Evolutionary conservation across 2,329 filamentous ascomycete genomes (phyloP), one percentile per base, ranked within the genome.

Genomic region (Sclerotinia borealis): DNA sequence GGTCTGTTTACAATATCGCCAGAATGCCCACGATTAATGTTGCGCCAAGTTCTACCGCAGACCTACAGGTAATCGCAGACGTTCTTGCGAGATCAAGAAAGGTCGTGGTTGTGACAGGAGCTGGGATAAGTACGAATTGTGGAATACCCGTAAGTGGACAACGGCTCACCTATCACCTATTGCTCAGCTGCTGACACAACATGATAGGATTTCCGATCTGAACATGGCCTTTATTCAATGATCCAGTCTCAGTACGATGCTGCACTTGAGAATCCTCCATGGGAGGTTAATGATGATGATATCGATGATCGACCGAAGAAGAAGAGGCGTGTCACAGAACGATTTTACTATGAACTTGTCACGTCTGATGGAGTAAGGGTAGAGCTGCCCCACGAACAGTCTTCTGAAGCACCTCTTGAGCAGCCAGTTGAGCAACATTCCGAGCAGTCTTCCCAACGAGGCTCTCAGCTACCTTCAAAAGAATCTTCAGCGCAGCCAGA

Each of bases 71-170:
- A 37, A 84, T 91, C 67, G 87, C 88, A 70, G 83, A 89, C 71
- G 76, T 79, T 4, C 76, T 91, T 50, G 81, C 82, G 67, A 87
- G 85, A 72, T 83, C 88, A 13, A 83, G 82, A 66, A 90, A 89
- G 73, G 81, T 90, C n/a, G 81, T 91, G 10, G 84, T 91, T 25
- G 79, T 91, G 37, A 91, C 88, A 0, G 88, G 88, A 56, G 88
- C 88, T 55, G 88, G 88, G 59, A 91, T 91, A 72, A 89, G 86
- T 72, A 91, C 88, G 58, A 91, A 90, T 73, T 90, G 86, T 66
- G 88, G 88, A 62, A 91, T 91, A 72, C 88, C 88, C 58, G 88
- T 90, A 78, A 71, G 82, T 74, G 15, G 48, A 31, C 39, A 17
- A 29, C 11, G n/a, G 22, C 2, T 29, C 5, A n/a, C 22, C 29